Evolutionary conservation across 2,329 filamentous ascomycete genomes (phyloP).

Genomic region (Pyrenochaeta sp.): DNA sequence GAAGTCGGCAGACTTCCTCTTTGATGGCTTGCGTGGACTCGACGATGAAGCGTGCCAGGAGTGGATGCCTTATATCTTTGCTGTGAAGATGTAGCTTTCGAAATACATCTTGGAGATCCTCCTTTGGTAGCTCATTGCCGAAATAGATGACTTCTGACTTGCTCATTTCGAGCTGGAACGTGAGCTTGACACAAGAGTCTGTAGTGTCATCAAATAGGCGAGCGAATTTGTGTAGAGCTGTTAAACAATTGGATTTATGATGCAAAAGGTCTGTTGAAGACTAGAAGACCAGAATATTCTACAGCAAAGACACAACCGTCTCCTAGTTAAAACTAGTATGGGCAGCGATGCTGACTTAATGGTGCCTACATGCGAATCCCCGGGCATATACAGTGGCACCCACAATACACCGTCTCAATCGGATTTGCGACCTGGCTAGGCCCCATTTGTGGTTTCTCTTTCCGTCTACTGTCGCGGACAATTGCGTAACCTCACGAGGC

Average conservation of each 20-base stretch:
- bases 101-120: conserved; percentile 53
- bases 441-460: background rate
- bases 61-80: conserved; percentile 49
- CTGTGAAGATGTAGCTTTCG: conserved; percentile 52
- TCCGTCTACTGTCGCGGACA: background rate
- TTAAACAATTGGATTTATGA: background rate
- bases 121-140: conserved; percentile 59
- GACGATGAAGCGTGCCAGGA: conserved; percentile 54
- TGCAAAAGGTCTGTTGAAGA: background rate
- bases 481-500: background rate
- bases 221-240: background rate
- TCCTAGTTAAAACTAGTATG: background rate
- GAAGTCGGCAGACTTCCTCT: conserved; percentile 50
- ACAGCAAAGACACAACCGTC: background rate
- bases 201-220: background rate
- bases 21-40: conserved; percentile 52
- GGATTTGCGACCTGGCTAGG: background rate
- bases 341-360: background rate
- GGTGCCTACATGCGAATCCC: background rate
- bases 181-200: conserved; percentile 9
- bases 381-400: background rate
- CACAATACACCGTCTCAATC: no score
- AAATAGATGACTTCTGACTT: conserved; percentile 53
- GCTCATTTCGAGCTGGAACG: background rate
- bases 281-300: background rate